Evolutionary conservation across 768 basidiomycete genomes (phyloP).

Genomic region (Rhodotorula diobovata): DNA sequence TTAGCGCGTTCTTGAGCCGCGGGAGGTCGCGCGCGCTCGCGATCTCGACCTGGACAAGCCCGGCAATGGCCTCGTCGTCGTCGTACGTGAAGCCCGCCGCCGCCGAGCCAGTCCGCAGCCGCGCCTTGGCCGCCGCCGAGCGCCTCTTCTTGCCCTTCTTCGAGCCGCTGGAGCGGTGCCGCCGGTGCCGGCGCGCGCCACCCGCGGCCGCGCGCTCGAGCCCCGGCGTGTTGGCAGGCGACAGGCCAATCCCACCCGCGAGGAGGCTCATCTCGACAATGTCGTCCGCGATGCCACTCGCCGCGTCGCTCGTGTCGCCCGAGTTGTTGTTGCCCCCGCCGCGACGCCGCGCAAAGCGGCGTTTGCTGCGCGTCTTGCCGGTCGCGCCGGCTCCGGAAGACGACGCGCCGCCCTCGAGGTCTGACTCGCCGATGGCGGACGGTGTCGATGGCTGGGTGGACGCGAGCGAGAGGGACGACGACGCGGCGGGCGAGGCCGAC

Average conservation of each 20-base stretch:
- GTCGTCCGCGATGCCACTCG: conserved; percentile 6
- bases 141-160: neutral
- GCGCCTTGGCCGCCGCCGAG: neutral
- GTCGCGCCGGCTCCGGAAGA: conserved; percentile 12
- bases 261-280: conserved; percentile 25
- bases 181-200: conserved; percentile 21
- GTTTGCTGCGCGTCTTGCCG: neutral
- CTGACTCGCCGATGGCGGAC: conserved; percentile 35
- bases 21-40: conserved; percentile 77
- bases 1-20: conserved; percentile 60
- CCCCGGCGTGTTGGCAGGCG: conserved; percentile 41
- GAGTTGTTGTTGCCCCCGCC: neutral
- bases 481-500: conserved; percentile 35
- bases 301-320: neutral
- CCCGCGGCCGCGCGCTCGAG: neutral
- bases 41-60: conserved; percentile 94
- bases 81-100: conserved; percentile 16
- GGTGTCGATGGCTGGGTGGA: conserved; percentile 37
- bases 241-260: neutral
- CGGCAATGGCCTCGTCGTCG: conserved; percentile 70
- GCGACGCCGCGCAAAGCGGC: conserved; percentile 12
- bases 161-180: conserved; percentile 45
- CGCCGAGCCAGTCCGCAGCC: too few relatives aligned
- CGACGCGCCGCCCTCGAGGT: conserved; percentile 9
- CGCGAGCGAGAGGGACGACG: conserved; percentile 26